Conservation (phyloP, 148 eudicot genomes). For the Cornus florida region DNA sequence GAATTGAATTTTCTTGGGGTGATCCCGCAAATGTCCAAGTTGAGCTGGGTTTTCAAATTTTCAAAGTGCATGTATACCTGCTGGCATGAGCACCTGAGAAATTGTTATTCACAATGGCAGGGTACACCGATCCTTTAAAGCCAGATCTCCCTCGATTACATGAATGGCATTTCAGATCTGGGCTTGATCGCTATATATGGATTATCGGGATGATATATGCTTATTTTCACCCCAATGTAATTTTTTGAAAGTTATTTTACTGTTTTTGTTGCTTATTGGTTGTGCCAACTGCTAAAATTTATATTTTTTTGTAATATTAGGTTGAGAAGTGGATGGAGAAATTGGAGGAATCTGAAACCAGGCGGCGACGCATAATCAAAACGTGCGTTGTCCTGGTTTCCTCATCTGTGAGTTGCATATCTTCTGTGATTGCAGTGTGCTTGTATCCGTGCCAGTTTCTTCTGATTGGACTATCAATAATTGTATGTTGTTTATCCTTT, state of each 20-base stretch:
- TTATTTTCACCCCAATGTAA: conserved; percentile 87
- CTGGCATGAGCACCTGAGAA: neutral
- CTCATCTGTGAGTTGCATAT: conserved; percentile 49
- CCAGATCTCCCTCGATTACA: conserved; percentile 85
- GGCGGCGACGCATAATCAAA: conserved; percentile 67
- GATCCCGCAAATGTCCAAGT: neutral
- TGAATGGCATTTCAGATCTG: conserved; percentile 99
- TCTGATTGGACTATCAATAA: too few relatives aligned
- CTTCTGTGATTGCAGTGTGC: conserved; percentile 2
- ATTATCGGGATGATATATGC: conserved; percentile 96
- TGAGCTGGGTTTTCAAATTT: neutral
- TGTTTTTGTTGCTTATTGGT: neutral
- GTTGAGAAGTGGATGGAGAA: conserved; percentile 94
- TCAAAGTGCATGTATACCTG: neutral
- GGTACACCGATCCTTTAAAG: conserved; percentile 89
- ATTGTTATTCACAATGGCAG: conserved; percentile 36
- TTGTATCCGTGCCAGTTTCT: neutral
- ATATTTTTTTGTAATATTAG: conserved; percentile 29
- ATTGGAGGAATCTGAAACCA: conserved; percentile 83
- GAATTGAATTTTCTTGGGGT: neutral
- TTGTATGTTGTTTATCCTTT: conserved; percentile 20
- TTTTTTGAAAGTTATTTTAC: conserved; percentile 8
- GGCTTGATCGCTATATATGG: conserved; percentile 98
- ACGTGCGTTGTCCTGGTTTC: conserved; percentile 63
- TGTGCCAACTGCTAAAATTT: conserved; percentile 4